Conservation (phyloP, 176 grass and related monocot genomes). For the Panicum miliaceum region DNA sequence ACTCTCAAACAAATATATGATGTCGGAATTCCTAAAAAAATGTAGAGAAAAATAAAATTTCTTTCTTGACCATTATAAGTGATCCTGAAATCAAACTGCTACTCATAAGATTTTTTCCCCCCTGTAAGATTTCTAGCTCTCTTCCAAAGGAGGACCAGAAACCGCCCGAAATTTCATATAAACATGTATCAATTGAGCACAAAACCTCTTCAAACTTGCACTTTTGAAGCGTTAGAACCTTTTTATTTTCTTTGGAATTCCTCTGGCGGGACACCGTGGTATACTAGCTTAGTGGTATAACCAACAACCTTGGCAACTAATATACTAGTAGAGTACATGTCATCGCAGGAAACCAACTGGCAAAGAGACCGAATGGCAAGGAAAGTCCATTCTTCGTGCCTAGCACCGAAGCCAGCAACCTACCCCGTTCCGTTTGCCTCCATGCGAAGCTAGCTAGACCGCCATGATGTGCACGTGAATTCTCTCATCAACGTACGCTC, state of each 20-base stretch:
- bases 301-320: background rate
- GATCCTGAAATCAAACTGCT: too few species aligned
- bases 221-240: too few species aligned
- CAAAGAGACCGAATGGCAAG: background rate
- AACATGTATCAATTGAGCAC: too few species aligned
- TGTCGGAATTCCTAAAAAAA: too few species aligned
- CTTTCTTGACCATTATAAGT: too few species aligned
- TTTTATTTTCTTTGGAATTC: background rate
- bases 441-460: background rate
- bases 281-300: background rate
- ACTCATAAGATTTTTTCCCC: too few species aligned
- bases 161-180: too few species aligned
- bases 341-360: background rate
- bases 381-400: background rate
- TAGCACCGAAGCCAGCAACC: slow-evolving; percentile 9
- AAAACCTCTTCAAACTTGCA: too few species aligned
- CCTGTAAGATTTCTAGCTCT: too few species aligned
- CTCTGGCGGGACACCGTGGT: background rate
- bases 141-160: too few species aligned
- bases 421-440: background rate
- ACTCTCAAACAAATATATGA: too few species aligned
- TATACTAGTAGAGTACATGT: background rate
- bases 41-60: too few species aligned
- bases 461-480: background rate
- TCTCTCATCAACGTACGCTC: slow-evolving; percentile 15